Evolutionary conservation across 306 rosid genomes (phyloP).

Genomic region (Cucurbita ficifolia): DNA sequence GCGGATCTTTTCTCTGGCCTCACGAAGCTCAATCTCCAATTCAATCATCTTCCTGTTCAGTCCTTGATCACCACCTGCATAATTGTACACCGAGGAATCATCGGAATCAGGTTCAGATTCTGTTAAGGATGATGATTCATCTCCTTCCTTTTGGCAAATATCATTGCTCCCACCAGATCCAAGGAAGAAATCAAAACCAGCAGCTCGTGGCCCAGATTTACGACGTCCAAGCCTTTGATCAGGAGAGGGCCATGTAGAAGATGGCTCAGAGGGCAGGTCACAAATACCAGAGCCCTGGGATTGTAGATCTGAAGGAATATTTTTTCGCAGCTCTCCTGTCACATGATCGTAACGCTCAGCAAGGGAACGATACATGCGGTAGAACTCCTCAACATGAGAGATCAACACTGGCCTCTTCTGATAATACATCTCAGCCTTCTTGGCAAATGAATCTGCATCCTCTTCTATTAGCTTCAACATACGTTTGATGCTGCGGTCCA

Average conservation of each 20-base stretch:
- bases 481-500: constrained; percentile 69
- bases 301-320: constrained; percentile 65
- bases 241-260: constrained; percentile 35
- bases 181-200: constrained; percentile 90
- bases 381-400: constrained; percentile 77
- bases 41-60: constrained; percentile 49
- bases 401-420: constrained; percentile 84
- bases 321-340: constrained; percentile 67
- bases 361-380: constrained; percentile 66
- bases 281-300: constrained; percentile 62
- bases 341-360: constrained; percentile 94
- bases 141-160: constrained; percentile 56
- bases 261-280: constrained; percentile 53
- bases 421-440: constrained; percentile 92
- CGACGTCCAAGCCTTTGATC: constrained; percentile 28
- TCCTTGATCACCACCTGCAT: constrained; percentile 38
- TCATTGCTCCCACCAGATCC: constrained; percentile 61
- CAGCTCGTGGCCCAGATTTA: constrained; percentile 57
- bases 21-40: constrained; percentile 76
- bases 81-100: constrained; percentile 79
- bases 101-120: constrained; percentile 89
- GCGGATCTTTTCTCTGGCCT: constrained; percentile 54
- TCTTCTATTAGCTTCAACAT: constrained; percentile 91
- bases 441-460: constrained; percentile 93
- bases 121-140: constrained; percentile 61